Evolutionary conservation across 106 monocot species (phyloP).

Genomic region (Dendrobium huoshanense): DNA sequence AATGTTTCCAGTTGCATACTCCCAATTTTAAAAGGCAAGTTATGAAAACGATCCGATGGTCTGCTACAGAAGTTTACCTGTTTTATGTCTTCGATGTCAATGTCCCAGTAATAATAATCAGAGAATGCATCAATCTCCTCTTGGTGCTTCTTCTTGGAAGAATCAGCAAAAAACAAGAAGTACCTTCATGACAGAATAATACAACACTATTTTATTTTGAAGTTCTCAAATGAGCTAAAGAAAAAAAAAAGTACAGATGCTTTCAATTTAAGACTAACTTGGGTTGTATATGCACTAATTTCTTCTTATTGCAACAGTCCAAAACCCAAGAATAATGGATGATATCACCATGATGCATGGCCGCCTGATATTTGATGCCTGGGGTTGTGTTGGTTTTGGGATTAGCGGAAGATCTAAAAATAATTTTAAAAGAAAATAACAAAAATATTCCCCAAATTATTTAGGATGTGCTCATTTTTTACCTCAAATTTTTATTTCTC

Average conservation of each 20-base stretch:
- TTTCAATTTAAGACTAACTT: constrained; percentile 42
- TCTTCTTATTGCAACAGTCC: constrained; percentile 73
- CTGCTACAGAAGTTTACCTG: constrained; percentile 39
- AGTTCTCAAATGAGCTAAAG: background rate
- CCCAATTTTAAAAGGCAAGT: background rate
- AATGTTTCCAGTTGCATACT: background rate
- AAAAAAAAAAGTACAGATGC: background rate
- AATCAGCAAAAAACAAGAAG: constrained; percentile 64
- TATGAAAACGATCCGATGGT: background rate
- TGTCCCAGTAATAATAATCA: constrained; percentile 92
- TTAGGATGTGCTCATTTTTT: no score
- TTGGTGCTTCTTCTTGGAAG: constrained; percentile 66
- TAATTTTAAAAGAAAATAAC: background rate
- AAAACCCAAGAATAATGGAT: constrained; percentile 87
- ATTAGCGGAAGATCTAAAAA: no score
- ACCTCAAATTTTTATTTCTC: no score
- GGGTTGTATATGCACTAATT: constrained; percentile 68
- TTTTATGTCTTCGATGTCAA: constrained; percentile 79
- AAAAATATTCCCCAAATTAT: constrained; percentile 1
- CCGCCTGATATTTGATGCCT: constrained; percentile 98
- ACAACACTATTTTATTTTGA: background rate
- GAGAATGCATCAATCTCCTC: constrained; percentile 84
- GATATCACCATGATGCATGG: constrained; percentile 62
- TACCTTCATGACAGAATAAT: constrained; percentile 54
- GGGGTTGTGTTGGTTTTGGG: constrained; percentile 11